These are phyloP conservation scores for Boletus eberwhitei DNA, from an alignment of 768 basidiomycete genomes.

Conservation along the genomic window DNA sequence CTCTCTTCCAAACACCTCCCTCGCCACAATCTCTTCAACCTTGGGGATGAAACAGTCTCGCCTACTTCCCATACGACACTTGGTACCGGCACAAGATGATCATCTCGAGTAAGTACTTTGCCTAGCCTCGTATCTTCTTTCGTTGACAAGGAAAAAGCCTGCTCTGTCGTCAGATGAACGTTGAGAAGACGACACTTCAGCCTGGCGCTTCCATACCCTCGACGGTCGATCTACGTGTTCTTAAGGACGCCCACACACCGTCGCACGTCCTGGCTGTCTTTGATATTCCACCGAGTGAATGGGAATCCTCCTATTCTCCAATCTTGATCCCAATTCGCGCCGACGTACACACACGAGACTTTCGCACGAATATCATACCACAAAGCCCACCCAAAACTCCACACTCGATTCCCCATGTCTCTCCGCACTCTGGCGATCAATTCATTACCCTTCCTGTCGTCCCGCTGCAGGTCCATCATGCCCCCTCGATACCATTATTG, in stretches of 20 bases:
- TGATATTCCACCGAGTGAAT: slow-evolving; percentile 29
- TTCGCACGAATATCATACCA: slow-evolving; percentile 36
- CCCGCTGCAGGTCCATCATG: slow-evolving; percentile 47
- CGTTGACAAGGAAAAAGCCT: slow-evolving; percentile 19
- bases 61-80: slow-evolving; percentile 24
- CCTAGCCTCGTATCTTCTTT: neutral
- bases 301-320: slow-evolving; percentile 34
- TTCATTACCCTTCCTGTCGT: slow-evolving; percentile 53
- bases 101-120: slow-evolving; percentile 27
- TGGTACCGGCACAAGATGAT: slow-evolving; percentile 18
- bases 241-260: slow-evolving; percentile 45
- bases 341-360: slow-evolving; percentile 40
- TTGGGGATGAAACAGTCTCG: slow-evolving; percentile 19
- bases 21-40: slow-evolving; percentile 14
- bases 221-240: slow-evolving; percentile 47
- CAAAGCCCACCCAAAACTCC: slow-evolving; percentile 33
- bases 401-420: slow-evolving; percentile 30
- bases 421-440: slow-evolving; percentile 20
- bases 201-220: slow-evolving; percentile 35
- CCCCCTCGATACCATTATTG: slow-evolving; percentile 51
- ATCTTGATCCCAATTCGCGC: slow-evolving; percentile 53
- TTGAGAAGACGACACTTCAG: slow-evolving; percentile 23
- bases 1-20: slow-evolving; percentile 11
- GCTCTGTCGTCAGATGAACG: slow-evolving; percentile 34
- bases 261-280: slow-evolving; percentile 56